phyloP scores from a whole-genome alignment of 169 alveolate species.

The Miamiensis avidus region DNA sequence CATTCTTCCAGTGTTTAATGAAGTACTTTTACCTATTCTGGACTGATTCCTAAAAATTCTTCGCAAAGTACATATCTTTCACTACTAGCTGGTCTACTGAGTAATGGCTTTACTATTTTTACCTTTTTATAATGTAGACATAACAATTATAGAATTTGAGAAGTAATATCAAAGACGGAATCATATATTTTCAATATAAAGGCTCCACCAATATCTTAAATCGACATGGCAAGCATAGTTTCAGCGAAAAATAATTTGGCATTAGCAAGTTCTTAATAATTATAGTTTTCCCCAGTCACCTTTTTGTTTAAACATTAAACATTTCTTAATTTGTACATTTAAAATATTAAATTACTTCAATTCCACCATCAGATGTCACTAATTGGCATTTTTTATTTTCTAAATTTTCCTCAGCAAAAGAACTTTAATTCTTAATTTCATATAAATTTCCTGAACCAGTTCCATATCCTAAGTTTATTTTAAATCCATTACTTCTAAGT shows the following conservation, averaged over 20 bases:
- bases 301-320: too few species aligned
- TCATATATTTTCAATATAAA: neutral
- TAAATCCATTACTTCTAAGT: too few species aligned
- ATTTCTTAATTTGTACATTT: too few species aligned
- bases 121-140: neutral
- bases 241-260: neutral
- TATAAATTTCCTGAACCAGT: neutral
- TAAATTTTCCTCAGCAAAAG: too few species aligned
- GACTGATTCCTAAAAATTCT: neutral
- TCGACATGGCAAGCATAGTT: neutral
- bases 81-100: neutral
- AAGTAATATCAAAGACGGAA: neutral
- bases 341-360: neutral
- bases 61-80: neutral
- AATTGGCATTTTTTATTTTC: neutral
- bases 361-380: neutral
- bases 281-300: neutral
- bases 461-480: neutral
- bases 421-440: neutral
- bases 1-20: neutral
- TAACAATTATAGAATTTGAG: neutral
- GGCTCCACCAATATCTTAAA: neutral
- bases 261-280: neutral
- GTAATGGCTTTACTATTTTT: neutral
- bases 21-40: neutral